Evolutionary conservation across 192 early-diverging fungal species (phyloP), one percentile per base, ranked within the genome.

Genomic region (Coemansia sp.): DNA sequence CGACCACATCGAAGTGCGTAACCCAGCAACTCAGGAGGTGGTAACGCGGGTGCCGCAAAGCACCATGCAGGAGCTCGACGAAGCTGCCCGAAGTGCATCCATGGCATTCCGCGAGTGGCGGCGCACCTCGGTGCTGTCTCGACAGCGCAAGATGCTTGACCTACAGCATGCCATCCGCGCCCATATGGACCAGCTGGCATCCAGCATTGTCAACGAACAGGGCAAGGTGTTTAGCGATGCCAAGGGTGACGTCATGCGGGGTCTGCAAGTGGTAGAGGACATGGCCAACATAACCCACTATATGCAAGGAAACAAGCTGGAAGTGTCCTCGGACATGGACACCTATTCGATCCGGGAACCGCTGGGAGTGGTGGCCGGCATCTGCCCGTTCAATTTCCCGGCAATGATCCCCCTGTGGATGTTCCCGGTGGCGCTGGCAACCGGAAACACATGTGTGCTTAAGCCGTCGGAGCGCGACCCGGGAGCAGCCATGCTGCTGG

Each of bases 311-410:
- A 83, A 88, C 47, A 77, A 84, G 43, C 73, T 94, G 15, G 84
- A 87, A 38, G 95, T 97, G 16, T 71, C 91, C 6, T 85, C 79
- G 32, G 93, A 94, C 65, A 97, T 97, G 95, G 95, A 96, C 52
- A 97, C 95, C 14, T 96, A 91, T 79, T 89, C 88, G 9, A 87
- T 92, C 53, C 87, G 93, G 31, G 90, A 96, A 69, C 94, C 94
- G 18, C 74, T 90, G 46, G 95, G 95, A 55, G 95, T 97, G 23
- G 87, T 90, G 41, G 93, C 84, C 34, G 95, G 95, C 48, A 94
- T 97, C 56, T 87, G 86, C 59, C 93, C 95, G 40, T 97, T 97
- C 83, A 97, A 97, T 71, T 97, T 97, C 76, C 95, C 95, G 4
- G 95, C 93, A 36, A 96, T 94, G 93, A 87, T 89, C 40, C 87